phyloP scores from a whole-genome alignment of 371 early-diverging fungal genomes.

The Syncephalastrum sp. region DNA sequence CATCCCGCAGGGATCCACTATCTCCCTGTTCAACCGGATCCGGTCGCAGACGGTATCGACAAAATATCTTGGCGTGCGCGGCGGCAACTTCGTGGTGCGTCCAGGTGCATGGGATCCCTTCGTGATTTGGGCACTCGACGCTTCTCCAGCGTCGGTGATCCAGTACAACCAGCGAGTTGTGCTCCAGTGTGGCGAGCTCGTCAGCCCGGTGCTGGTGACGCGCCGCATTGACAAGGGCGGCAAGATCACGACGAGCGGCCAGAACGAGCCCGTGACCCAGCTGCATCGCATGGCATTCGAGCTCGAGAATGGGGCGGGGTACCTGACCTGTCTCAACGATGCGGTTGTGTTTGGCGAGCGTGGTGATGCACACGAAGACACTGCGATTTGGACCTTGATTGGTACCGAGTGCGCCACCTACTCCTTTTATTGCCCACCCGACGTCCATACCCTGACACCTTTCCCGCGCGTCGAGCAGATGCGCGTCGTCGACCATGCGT shows the following conservation, averaged over 20 bases:
- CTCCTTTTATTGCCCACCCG: slow-evolving; percentile 15
- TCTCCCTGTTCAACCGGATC: slow-evolving; percentile 74
- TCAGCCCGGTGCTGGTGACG: slow-evolving; percentile 73
- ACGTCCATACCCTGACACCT: not conserved
- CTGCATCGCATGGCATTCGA: slow-evolving; percentile 86
- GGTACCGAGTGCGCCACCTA: slow-evolving; percentile 22
- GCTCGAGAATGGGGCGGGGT: slow-evolving; percentile 43
- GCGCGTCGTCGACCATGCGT: too few relatives aligned
- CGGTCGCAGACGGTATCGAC: slow-evolving; percentile 80
- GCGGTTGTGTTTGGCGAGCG: slow-evolving; percentile 69
- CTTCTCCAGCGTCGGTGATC: slow-evolving; percentile 39
- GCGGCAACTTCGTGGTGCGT: slow-evolving; percentile 58
- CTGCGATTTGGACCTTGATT: slow-evolving; percentile 22
- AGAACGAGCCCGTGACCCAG: slow-evolving; percentile 69
- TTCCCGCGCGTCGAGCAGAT: too few relatives aligned
- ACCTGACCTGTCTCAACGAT: slow-evolving; percentile 73
- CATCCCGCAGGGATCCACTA: slow-evolving; percentile 73
- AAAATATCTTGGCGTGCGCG: slow-evolving; percentile 68
- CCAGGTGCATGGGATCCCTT: slow-evolving; percentile 78
- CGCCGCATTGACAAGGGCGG: slow-evolving; percentile 72
- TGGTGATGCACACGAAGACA: slow-evolving; percentile 15
- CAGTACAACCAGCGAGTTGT: slow-evolving; percentile 78
- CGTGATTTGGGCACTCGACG: slow-evolving; percentile 72
- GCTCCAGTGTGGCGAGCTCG: slow-evolving; percentile 68
- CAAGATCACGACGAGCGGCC: slow-evolving; percentile 39